Evolutionary conservation across 129 eudicot species (phyloP).

Genomic region (Escallonia herrerae): DNA sequence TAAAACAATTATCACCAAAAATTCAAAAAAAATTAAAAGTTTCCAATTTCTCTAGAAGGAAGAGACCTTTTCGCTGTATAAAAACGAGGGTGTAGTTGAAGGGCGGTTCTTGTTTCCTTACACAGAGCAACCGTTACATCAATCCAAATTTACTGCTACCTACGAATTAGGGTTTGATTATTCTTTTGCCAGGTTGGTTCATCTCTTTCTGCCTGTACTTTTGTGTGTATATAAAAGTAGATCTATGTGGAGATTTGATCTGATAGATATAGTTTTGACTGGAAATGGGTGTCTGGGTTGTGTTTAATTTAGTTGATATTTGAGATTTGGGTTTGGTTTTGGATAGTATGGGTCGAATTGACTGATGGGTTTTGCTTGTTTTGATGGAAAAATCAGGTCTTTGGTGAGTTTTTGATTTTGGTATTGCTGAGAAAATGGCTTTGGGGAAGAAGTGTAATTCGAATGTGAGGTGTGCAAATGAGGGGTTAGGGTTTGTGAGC

Average conservation of each 20-base stretch:
- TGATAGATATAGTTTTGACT: neutral
- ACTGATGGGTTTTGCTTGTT: slow-evolving; percentile 10
- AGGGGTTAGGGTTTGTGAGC: slow-evolving; percentile 32
- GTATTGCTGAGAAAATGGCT: slow-evolving; percentile 25
- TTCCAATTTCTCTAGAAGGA: too few species aligned
- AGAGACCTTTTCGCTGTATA: too few species aligned
- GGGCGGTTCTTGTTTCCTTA: slow-evolving; percentile 28
- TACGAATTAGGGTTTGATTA: slow-evolving; percentile 10
- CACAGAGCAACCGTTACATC: slow-evolving; percentile 27
- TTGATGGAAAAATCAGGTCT: slow-evolving; percentile 20
- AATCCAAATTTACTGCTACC: slow-evolving; percentile 28
- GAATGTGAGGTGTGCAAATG: slow-evolving; percentile 10
- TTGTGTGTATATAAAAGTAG: neutral
- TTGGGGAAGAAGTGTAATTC: slow-evolving; percentile 23
- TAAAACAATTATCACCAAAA: too few species aligned
- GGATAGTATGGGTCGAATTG: neutral
- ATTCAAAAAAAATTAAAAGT: too few species aligned
- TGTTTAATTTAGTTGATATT: slow-evolving; percentile 7
- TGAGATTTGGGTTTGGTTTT: slow-evolving; percentile 14
- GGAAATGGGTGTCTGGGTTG: neutral
- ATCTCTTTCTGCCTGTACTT: neutral
- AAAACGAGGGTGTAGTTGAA: slow-evolving; percentile 1
- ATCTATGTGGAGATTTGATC: neutral
- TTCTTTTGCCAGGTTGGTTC: slow-evolving; percentile 16
- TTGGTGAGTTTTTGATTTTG: slow-evolving; percentile 2